Evolutionary conservation across 2,329 filamentous ascomycete genomes (phyloP).

Genomic region (Pezicula neosporulosa): DNA sequence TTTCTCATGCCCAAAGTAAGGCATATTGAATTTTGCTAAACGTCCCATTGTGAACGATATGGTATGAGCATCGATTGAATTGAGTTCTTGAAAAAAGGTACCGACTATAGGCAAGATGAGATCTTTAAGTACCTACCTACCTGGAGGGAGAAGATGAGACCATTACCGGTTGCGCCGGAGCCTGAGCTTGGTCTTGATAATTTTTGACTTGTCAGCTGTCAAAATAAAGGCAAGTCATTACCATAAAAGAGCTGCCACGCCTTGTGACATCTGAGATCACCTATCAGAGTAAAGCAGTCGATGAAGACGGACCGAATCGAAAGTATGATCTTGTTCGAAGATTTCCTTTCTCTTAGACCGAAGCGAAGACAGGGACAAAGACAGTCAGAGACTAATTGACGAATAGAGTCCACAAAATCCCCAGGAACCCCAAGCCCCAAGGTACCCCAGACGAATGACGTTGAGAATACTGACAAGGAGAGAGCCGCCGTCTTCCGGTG

Average conservation of each 20-base stretch:
- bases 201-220: neutral
- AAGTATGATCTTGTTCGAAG: neutral
- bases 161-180: neutral
- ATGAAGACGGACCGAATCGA: neutral
- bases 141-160: neutral
- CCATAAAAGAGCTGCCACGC: neutral
- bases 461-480: too few species aligned
- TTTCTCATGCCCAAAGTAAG: slow-evolving; percentile 6
- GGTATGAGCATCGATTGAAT: neutral
- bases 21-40: slow-evolving; percentile 7
- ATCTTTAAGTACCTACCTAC: too few species aligned
- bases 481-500: too few species aligned
- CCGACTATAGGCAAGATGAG: too few species aligned
- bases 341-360: neutral
- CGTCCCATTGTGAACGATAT: slow-evolving; percentile 7
- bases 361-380: neutral
- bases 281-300: neutral
- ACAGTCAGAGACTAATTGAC: too few species aligned
- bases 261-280: neutral
- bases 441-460: too few species aligned
- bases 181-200: neutral
- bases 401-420: too few species aligned
- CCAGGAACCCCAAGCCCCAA: too few species aligned
- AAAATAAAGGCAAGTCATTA: neutral
- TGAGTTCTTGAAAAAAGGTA: too few species aligned